Percentiles rank a stretch among this genome's conserved stretches.
These are phyloP conservation scores for Euphorbia peplus DNA, from an alignment of 345 rosid genomes.

Conservation along the genomic window DNA sequence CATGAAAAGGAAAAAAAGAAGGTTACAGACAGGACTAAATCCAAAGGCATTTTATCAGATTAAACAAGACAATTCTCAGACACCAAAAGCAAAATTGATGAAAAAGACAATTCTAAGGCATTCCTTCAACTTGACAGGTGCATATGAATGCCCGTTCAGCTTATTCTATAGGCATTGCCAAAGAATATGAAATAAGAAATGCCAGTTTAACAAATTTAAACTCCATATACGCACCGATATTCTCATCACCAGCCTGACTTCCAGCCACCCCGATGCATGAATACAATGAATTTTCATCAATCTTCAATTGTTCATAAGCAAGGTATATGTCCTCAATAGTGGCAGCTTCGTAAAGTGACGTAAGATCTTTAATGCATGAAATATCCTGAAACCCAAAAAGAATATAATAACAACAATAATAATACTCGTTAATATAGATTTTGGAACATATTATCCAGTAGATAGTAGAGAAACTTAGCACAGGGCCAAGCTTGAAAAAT, in stretches of 20 bases:
- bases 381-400: slow-evolving; percentile 53
- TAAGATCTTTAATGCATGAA: slow-evolving; percentile 90
- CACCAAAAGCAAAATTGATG: not conserved
- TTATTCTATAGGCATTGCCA: not conserved
- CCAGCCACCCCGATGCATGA: slow-evolving; percentile 97
- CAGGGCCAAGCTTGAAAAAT: not conserved
- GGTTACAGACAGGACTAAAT: not conserved
- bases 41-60: not conserved
- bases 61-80: not conserved
- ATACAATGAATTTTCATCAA: slow-evolving; percentile 77
- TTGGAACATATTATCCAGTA: not conserved
- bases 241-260: slow-evolving; percentile 71
- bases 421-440: not conserved
- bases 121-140: not conserved
- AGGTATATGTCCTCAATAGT: slow-evolving; percentile 79
- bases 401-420: too few relatives aligned
- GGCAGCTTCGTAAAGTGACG: slow-evolving; percentile 76
- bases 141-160: not conserved
- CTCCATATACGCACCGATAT: slow-evolving; percentile 20
- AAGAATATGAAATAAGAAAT: not conserved
- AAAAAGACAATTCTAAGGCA: not conserved
- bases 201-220: too few relatives aligned
- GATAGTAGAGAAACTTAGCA: not conserved
- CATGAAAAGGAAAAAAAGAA: not conserved
- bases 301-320: slow-evolving; percentile 82